phyloP scores from a whole-genome alignment of 176 grass and related monocot genomes.

The Triticum timopheevii region DNA sequence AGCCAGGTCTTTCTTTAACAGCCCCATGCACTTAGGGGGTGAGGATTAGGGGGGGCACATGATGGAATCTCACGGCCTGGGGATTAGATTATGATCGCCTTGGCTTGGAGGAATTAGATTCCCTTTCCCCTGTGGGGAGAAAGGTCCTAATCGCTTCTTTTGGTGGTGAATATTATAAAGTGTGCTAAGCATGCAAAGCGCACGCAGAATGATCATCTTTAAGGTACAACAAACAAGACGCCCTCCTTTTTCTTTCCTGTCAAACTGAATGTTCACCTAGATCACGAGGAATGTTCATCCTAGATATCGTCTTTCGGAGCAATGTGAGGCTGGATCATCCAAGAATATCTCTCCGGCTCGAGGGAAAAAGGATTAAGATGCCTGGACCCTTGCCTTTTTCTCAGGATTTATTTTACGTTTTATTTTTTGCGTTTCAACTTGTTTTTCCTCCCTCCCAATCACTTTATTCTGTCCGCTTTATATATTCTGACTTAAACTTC shows the following conservation, averaged over 20 bases:
- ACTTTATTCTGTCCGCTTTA: constrained; percentile 91
- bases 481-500: constrained; percentile 62
- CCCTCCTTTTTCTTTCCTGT: constrained; percentile 57
- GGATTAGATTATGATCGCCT: constrained; percentile 22
- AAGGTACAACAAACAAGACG: constrained; percentile 45
- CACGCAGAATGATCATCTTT: constrained; percentile 69
- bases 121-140: constrained; percentile 46
- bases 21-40: neutral
- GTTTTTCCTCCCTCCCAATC: constrained; percentile 17
- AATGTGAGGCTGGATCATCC: constrained; percentile 56
- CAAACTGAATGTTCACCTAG: constrained; percentile 59
- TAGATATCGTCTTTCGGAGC: constrained; percentile 36
- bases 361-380: constrained; percentile 34
- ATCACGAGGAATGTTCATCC: constrained; percentile 63
- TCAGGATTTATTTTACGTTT: neutral
- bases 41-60: neutral
- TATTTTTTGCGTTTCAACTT: neutral
- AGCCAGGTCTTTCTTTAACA: constrained; percentile 56
- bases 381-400: constrained; percentile 29
- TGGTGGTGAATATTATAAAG: constrained; percentile 83
- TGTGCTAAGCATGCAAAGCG: constrained; percentile 68
- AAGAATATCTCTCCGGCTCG: constrained; percentile 52
- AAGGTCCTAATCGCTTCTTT: constrained; percentile 78
- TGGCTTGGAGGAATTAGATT: constrained; percentile 42
- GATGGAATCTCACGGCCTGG: constrained; percentile 18